A percentile compares a stretch with the other conserved stretches of the same genome.
These are phyloP conservation scores for Kuraishia cidri DNA, from an alignment of 805 yeast genomes.

Conservation along the genomic window DNA sequence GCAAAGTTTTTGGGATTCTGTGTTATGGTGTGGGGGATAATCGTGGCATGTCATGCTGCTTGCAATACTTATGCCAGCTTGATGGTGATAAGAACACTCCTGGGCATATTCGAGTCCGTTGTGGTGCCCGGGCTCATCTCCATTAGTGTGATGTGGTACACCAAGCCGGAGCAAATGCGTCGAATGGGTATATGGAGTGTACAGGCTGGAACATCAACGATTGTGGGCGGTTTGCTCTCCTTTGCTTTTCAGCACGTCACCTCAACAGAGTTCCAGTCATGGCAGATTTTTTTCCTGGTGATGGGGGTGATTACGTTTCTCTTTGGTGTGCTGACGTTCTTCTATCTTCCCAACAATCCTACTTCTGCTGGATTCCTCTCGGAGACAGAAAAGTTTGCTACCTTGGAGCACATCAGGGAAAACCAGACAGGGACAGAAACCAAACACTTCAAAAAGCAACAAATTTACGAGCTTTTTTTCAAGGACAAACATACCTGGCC, in stretches of 20 bases:
- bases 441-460: conserved; percentile 40
- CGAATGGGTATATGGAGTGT: conserved; percentile 29
- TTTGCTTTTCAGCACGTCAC: conserved; percentile 37
- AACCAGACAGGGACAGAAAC: conserved; percentile 57
- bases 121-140: conserved; percentile 47
- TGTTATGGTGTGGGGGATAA: conserved; percentile 45
- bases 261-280: conserved; percentile 20
- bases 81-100: conserved; percentile 43
- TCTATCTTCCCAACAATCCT: conserved; percentile 43
- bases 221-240: conserved; percentile 43
- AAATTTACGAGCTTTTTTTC: conserved; percentile 35
- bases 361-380: conserved; percentile 29
- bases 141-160: conserved; percentile 43
- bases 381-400: conserved; percentile 35
- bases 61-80: conserved; percentile 42
- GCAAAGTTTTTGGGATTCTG: conserved; percentile 39
- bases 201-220: conserved; percentile 33
- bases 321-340: conserved; percentile 35
- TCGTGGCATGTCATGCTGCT: conserved; percentile 41
- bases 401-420: conserved; percentile 46
- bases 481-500: conserved; percentile 37
- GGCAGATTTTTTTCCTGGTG: conserved; percentile 53
- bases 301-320: conserved; percentile 44
- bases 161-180: conserved; percentile 26
- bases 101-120: conserved; percentile 44